These are phyloP conservation scores for Termitomyces sp. DNA, from an alignment of 768 basidiomycete genomes.

Conservation along the genomic window DNA sequence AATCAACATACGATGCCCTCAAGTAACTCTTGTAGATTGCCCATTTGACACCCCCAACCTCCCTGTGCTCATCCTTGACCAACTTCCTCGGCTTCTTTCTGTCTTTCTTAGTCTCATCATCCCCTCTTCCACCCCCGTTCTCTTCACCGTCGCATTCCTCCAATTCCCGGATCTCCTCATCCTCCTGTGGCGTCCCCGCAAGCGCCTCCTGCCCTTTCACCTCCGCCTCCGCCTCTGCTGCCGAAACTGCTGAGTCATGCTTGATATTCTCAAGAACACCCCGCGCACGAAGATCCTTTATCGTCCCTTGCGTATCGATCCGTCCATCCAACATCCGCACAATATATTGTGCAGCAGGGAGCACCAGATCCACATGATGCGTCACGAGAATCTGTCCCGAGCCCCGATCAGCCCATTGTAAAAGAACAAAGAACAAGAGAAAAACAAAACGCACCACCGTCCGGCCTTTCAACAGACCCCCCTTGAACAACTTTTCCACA, in stretches of 20 bases:
- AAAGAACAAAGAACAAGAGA: not conserved
- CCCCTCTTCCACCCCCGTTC: slow-evolving; percentile 20
- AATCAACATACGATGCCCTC: slow-evolving; percentile 53
- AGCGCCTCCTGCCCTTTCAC: slow-evolving; percentile 34
- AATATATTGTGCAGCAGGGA: slow-evolving; percentile 63
- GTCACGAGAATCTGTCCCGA: slow-evolving; percentile 54
- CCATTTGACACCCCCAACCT: slow-evolving; percentile 81
- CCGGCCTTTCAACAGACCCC: slow-evolving; percentile 57
- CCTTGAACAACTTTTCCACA: slow-evolving; percentile 53
- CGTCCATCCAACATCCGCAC: slow-evolving; percentile 75
- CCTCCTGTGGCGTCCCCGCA: not conserved
- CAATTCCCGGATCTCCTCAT: slow-evolving; percentile 8
- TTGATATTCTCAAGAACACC: slow-evolving; percentile 60
- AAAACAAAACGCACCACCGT: slow-evolving; percentile 44
- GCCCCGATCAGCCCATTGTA: not conserved
- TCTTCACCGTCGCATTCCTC: slow-evolving; percentile 6
- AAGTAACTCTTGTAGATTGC: slow-evolving; percentile 61
- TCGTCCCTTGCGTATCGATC: slow-evolving; percentile 63
- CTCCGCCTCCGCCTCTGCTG: slow-evolving; percentile 29
- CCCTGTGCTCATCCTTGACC: slow-evolving; percentile 77
- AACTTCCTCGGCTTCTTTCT: slow-evolving; percentile 66
- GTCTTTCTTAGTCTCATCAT: slow-evolving; percentile 19
- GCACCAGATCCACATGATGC: slow-evolving; percentile 78
- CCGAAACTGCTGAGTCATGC: slow-evolving; percentile 20
- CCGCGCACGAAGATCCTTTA: slow-evolving; percentile 52